A percentile compares a stretch with the other conserved stretches of the same genome.
Conservation (phyloP, 352 stramenopile species). For the Globisporangium lucens region DNA sequence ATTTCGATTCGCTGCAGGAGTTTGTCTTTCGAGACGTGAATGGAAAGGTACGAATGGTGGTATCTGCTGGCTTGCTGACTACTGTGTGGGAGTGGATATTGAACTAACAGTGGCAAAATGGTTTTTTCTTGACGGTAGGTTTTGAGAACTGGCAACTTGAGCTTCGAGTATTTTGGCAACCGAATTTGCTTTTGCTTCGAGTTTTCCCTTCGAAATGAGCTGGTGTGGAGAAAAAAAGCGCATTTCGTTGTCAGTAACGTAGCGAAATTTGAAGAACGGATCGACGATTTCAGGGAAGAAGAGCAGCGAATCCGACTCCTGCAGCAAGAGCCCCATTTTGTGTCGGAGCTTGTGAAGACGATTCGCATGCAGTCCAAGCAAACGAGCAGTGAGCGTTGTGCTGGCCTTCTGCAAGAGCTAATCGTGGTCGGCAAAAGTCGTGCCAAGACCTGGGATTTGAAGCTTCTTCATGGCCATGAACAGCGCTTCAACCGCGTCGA, state of each 20-base stretch:
- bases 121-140: constrained; percentile 12
- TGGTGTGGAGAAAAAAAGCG: constrained; percentile 11
- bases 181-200: constrained; percentile 67
- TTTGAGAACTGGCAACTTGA: constrained; percentile 25
- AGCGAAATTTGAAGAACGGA: constrained; percentile 40
- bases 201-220: constrained; percentile 25
- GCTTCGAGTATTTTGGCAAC: constrained; percentile 61
- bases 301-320: constrained; percentile 35
- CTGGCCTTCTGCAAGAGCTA: constrained; percentile 59
- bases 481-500: constrained; percentile 60
- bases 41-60: constrained; percentile 30
- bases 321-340: constrained; percentile 61
- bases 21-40: constrained; percentile 34
- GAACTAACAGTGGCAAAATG: not conserved
- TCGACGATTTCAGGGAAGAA: constrained; percentile 70
- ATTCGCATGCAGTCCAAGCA: constrained; percentile 65
- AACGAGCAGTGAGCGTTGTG: constrained; percentile 49
- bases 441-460: constrained; percentile 62
- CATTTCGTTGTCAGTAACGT: constrained; percentile 16
- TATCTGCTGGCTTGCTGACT: not conserved
- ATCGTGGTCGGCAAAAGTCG: constrained; percentile 58
- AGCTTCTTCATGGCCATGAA: constrained; percentile 56
- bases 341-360: constrained; percentile 74
- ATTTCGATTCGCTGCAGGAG: constrained; percentile 60
- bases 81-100: not conserved